Evolutionary conservation across 148 eudicot genomes (phyloP), one percentile per base, ranked within the genome.

Genomic region (Talinum fruticosum): DNA sequence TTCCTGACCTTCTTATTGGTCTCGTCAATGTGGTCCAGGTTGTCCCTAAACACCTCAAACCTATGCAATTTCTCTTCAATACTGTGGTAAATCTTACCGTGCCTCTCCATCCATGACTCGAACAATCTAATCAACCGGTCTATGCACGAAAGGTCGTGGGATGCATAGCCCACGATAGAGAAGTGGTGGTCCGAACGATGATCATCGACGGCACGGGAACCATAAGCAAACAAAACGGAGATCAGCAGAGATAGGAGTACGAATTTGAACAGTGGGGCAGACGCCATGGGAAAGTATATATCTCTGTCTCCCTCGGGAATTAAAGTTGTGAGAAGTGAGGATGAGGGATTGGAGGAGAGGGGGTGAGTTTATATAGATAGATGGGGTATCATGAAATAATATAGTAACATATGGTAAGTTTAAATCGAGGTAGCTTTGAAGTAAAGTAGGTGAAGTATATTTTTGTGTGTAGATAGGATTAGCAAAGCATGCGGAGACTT

Each of bases 1-100:
- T 85, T 93, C 57, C 81, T 84, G 23, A 82, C 71, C 62, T 80
- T 86, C 85, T 93, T 93, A 74, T 96, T 96, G 61, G 87, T 87
- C 79, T 91, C 99, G 79, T 96, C 97, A 64, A 96, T 93, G 83
- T 93, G 97, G 75, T 90, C 93, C 87, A 96, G 72, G 45, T 93
- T 96, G 26, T 93, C 97, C 88, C 85, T 90, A 74, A 96, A 96
- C 45, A 96, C 87, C 90, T 96, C 95, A 80, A 96, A 93, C 71
- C 97, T 91, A 36, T 93, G 94, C 80, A 96, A 72, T 87, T 90
- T 93, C 87, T 96, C 99, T 38, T 96, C 99, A 45, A 91, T 70
- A 79, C 83, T 88, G 78, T 88, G 71, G 77, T 96, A 96, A 0
- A 78, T 78, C 76, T 90, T 96, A 6, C 91, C 93, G 75, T 96